Evolutionary conservation across 495 filamentous ascomycete genomes (phyloP).

Genomic region (Bathelium albidoporum): DNA sequence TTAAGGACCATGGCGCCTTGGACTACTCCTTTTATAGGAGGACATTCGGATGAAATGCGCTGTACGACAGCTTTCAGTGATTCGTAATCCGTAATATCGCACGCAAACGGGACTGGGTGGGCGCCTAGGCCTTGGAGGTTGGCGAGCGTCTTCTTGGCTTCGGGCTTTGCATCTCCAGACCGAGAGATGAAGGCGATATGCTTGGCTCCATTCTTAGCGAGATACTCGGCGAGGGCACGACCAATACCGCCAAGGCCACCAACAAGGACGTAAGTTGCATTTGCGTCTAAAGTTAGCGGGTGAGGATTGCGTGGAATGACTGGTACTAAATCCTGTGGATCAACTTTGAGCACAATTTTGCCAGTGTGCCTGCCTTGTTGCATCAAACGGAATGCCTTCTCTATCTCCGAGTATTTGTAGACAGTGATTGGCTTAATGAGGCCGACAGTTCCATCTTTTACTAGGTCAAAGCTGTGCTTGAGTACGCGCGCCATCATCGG

Average conservation of each 20-base stretch:
- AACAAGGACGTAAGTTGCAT: constrained; percentile 32
- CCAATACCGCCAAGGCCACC: constrained; percentile 40
- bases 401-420: constrained; percentile 32
- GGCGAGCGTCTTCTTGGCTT: constrained; percentile 4
- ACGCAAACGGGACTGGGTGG: background rate
- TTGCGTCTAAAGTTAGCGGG: background rate
- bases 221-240: constrained; percentile 19
- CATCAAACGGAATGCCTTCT: constrained; percentile 45
- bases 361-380: constrained; percentile 46
- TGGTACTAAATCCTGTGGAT: constrained; percentile 14
- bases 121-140: background rate
- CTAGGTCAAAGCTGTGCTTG: constrained; percentile 2
- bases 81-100: constrained; percentile 1
- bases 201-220: constrained; percentile 18
- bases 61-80: background rate
- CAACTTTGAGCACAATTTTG: constrained; percentile 45
- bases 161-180: background rate
- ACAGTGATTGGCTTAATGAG: constrained; percentile 28
- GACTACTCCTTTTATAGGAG: constrained; percentile 4
- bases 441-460: background rate
- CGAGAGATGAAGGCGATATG: constrained; percentile 19
- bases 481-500: constrained; percentile 2
- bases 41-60: background rate
- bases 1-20: constrained; percentile 10
- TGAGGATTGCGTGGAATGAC: constrained; percentile 6